Evolutionary conservation across 495 filamentous ascomycete species (phyloP), one percentile per base, ranked within the genome.

Genomic region (Aspergillus haitiensis): DNA sequence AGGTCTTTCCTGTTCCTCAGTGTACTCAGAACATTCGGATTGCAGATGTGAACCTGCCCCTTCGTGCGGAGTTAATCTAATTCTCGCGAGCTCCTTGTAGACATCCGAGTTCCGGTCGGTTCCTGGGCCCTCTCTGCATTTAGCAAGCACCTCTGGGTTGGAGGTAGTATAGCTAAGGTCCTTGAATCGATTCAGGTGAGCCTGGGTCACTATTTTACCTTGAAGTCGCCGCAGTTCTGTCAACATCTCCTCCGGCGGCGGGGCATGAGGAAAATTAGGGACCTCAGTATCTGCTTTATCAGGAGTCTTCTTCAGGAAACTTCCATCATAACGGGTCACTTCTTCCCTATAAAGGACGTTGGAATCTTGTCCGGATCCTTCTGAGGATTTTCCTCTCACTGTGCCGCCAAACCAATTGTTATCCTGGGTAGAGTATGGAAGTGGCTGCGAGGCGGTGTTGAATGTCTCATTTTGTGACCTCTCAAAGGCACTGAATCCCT

Each of bases 91-190:
- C 7, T 60, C 21, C 10, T 58, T 32, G 37, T 64, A 72, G 3
- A 61, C 33, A 6, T 53, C 35, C 0, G 67, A 66, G 2, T 52
- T 32, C 5, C 52, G 64, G 44, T 72, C 61, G 0, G 55, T 65
- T 9, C 67, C 69, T 8, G 63, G 61, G 12, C 69, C 69, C 10
- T 62, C 51, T 61, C 69, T 62, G 42, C 62, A 65, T 9, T 40
- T 63, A 6, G 44, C 45, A 16, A 72, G 59, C 8, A 50, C 9
- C 31, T 67, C 61, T 5, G 67, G 67, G 46, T 60, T 60, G 6
- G 63, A 59, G 10, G 50, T 54, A 8, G 46, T 42, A 6, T 44
- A 27, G 7, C 60, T 59, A 9, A 37, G 16, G 15, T 64, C 48
- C 3, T 60, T 58, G 36, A 47, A 56, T 1, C 47, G 53, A 36